Percentiles rank a stretch among this genome's conserved stretches.
Conservation (phyloP, 805 yeast genomes). For the Starmera amethionina region DNA sequence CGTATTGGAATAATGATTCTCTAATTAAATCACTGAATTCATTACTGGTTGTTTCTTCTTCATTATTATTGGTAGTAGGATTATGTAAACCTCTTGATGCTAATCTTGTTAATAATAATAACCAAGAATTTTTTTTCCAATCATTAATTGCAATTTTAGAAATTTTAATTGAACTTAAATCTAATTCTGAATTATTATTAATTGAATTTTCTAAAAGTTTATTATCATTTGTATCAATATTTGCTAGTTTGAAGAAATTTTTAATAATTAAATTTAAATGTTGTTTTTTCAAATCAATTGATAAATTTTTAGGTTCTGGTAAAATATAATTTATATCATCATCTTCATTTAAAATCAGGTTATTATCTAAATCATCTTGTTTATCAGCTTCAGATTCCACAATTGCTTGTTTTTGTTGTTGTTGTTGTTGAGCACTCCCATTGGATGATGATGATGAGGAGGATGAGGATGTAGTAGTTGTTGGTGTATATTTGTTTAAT, state of each 20-base stretch:
- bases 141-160: conserved; percentile 28
- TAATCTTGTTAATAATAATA: conserved; percentile 60
- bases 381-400: conserved; percentile 21
- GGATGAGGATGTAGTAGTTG: background rate
- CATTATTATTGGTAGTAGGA: no score
- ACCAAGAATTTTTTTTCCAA: conserved; percentile 69
- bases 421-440: no score
- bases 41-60: conserved; percentile 20
- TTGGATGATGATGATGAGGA: background rate
- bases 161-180: conserved; percentile 15
- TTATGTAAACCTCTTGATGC: conserved; percentile 68
- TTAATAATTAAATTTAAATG: conserved; percentile 49
- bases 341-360: conserved; percentile 8
- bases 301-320: conserved; percentile 48
- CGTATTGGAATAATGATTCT: conserved; percentile 60
- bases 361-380: conserved; percentile 20
- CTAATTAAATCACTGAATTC: conserved; percentile 55
- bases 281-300: conserved; percentile 43
- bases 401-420: background rate
- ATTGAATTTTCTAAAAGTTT: conserved; percentile 9
- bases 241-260: conserved; percentile 44
- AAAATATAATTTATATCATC: conserved; percentile 33
- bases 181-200: conserved; percentile 11
- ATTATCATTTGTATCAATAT: conserved; percentile 15
- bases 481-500: conserved; percentile 17